phyloP scores from a whole-genome alignment of 306 rosid genomes.

The Castanea crenata region DNA sequence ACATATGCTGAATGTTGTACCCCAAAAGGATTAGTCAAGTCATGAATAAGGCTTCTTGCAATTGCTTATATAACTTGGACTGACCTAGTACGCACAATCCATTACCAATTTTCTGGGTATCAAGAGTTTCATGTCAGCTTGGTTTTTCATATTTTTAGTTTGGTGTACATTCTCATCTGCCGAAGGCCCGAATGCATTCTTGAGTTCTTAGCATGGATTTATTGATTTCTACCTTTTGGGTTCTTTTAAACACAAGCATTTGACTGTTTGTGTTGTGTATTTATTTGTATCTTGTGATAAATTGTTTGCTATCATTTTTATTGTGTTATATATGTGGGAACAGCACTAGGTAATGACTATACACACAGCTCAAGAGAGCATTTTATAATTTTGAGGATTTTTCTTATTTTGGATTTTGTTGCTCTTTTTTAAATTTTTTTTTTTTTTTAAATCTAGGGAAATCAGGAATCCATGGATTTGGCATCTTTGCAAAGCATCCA shows the following conservation, averaged over 20 bases:
- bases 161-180: neutral
- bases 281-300: neutral
- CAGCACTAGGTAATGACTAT: neutral
- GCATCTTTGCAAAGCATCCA: slow-evolving; percentile 95
- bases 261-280: neutral
- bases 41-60: too few species aligned
- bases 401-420: neutral
- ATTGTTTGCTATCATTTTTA: neutral
- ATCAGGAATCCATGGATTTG: slow-evolving; percentile 99
- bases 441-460: slow-evolving; percentile 52
- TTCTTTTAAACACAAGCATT: neutral
- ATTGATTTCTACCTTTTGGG: neutral
- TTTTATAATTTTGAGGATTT: neutral
- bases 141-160: neutral
- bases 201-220: neutral
- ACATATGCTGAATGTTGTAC: too few species aligned
- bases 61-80: too few species aligned
- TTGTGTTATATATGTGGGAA: neutral
- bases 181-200: neutral
- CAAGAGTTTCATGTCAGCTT: neutral
- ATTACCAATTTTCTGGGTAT: too few species aligned
- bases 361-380: neutral
- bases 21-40: too few species aligned
- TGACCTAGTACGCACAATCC: too few species aligned
- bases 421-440: neutral